Base-by-base conservation (phyloP, 306 rosid genomes). In the Neltuma alba region DNA sequence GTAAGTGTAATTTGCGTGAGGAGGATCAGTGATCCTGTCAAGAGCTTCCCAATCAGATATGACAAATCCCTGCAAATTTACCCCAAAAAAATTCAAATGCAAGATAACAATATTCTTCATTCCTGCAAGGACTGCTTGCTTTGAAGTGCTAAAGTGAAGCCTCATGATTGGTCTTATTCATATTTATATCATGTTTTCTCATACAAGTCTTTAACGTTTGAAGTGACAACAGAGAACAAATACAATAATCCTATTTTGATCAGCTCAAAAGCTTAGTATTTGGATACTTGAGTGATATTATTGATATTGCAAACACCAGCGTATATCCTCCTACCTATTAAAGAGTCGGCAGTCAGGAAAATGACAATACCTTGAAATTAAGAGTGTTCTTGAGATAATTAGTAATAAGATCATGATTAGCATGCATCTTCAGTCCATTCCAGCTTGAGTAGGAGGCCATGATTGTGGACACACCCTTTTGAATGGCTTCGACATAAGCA, bases 371-470 rank as follows among this genome's bases (percentile, higher is more conserved):
- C 70, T 9, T 20, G 28, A 65, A 65, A 4, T 36, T 36, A 8
- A 65, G 70, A 20, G 40, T 65, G 25, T 65, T 36, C 21, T 65
- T 65, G 14, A 65, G 45, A 20, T 16, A 36, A 2, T 33, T 33
- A 18, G 70, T 65, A n/a, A 36, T 11, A 16, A 63, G 69, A 63
- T 63, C 42, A 33, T 63, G 6, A 33, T 63, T 63, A 16, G 69
- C 25, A 63, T 65, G 70, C 70, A 65, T 65, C 70, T 65, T 65
- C 6, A 34, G 10, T 9, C 70, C 70, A 20, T 65, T 65, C 47
- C 10, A 18, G 45, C 70, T 65, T 15, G 70, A 65, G 47, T 34
- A 36, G 45, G 70, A 65, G 36, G 36, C 28, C 70, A 34, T 65
- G n/a, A 65, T 9, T 7, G 47, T 65, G 10, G 45, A 34, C n/a